Evolutionary conservation across 1,284 basidiomycete species (phyloP), one percentile per base, ranked within the genome.

Genomic region (Calocybe gambosa): DNA sequence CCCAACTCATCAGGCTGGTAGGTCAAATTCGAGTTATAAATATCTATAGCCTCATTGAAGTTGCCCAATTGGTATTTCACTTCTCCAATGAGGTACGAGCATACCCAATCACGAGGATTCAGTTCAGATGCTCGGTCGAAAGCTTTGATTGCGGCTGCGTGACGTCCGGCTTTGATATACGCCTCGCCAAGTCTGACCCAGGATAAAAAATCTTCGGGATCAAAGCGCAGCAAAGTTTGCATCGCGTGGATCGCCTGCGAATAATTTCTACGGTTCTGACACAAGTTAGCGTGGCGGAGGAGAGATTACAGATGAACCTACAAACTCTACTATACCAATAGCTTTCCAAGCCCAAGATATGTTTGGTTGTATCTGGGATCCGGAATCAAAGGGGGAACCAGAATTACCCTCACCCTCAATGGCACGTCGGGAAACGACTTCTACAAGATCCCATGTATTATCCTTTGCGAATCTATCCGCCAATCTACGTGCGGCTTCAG

Each of bases 261-360:
- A 58, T 86, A 92, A 50, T 89, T 84, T 46, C 78, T 78, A 46
- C 84, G 82, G 53, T 81, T 83, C 89, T 93, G 34, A 16, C 6
- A 13, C 15, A 20, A 36, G 36, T 46, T 5, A 42, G 18, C 52
- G 25, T 38, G 19, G 18, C 16, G 16, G 21, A 42, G 51, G 10
- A 47, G 47, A 49, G 45, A 25, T 39, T 15, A 29, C 3, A 19
- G 33, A 43, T 35, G 21, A 31, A 65, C 82, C 67, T 58, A 93
- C 93, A 68, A 97, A 70, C 61, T 97, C 92, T 1, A 95, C 93
- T 1, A 90, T 81, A 1, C 96, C 96, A 21, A 96, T 71, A 8
- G 96, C 95, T 65, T 97, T 98, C 93, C 94, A 99, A 1, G 96
- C 96, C 96, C 96, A 99, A 2, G 87, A 80, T 57, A 93, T 94